Conservation (phyloP, 306 rosid species). For the Cicer yamashitae region DNA sequence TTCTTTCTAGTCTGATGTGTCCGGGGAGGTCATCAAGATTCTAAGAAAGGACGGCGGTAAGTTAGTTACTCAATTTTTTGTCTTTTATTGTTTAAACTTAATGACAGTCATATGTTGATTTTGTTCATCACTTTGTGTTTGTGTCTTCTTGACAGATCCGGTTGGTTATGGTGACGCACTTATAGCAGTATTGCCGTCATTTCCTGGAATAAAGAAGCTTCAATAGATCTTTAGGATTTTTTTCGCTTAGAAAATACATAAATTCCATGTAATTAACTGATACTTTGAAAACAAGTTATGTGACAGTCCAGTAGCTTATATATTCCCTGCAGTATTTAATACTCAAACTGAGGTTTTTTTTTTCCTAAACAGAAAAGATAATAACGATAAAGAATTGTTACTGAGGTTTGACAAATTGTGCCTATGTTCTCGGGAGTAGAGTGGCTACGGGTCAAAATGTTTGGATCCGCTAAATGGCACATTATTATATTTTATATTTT, state of each 20-base stretch:
- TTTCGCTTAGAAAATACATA: not conserved
- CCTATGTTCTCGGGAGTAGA: no score
- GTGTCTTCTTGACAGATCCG: constrained; percentile 60
- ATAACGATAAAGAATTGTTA: not conserved
- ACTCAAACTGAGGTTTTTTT: not conserved
- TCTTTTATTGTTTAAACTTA: not conserved
- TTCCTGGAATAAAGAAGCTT: constrained; percentile 92
- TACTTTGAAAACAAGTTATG: constrained; percentile 13
- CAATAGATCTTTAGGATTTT: constrained; percentile 49
- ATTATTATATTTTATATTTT: no score
- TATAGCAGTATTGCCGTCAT: constrained; percentile 82
- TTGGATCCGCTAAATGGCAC: no score
- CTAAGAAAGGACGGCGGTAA: constrained; percentile 85
- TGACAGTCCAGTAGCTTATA: not conserved
- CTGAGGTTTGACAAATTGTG: no score
- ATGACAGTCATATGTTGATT: not conserved
- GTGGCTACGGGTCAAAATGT: no score
- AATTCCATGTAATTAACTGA: constrained; percentile 16
- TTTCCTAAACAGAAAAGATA: not conserved
- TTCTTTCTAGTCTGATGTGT: constrained; percentile 66
- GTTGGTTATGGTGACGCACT: constrained; percentile 92
- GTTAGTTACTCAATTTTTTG: constrained; percentile 36
- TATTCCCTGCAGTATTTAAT: not conserved
- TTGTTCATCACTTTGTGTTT: not conserved
- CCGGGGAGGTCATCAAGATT: constrained; percentile 89